Percentiles rank a stretch among this genome's conserved stretches.
These are phyloP conservation scores for Drosera spatulata DNA, from an alignment of 179 eudicot species.

Conservation along the genomic window DNA sequence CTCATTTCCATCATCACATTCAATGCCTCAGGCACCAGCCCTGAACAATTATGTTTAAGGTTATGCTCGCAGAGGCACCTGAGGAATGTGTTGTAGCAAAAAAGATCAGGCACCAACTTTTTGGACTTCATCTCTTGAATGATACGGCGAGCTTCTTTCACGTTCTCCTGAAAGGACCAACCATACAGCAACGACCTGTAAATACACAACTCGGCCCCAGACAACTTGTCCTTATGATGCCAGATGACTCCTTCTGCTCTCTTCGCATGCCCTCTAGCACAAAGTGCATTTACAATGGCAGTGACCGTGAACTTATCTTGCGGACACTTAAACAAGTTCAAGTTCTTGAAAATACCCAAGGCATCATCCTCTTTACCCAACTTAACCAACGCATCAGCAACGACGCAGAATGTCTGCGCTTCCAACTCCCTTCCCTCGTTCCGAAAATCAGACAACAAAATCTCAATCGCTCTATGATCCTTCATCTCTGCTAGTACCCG, in stretches of 20 bases:
- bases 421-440: conserved; percentile 41
- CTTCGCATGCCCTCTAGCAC: conserved; percentile 44
- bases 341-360: conserved; percentile 55
- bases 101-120: conserved; percentile 36
- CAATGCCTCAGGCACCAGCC: conserved; percentile 55
- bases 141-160: conserved; percentile 43
- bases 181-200: conserved; percentile 45
- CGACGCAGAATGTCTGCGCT: conserved; percentile 25
- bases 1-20: conserved; percentile 64
- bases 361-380: conserved; percentile 54
- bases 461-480: conserved; percentile 45
- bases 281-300: conserved; percentile 46
- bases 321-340: conserved; percentile 40
- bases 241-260: conserved; percentile 49
- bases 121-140: conserved; percentile 46
- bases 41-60: conserved; percentile 41
- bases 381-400: conserved; percentile 41
- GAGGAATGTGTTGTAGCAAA: conserved; percentile 46
- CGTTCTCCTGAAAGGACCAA: conserved; percentile 45
- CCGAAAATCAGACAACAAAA: conserved; percentile 33
- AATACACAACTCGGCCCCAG: conserved; percentile 32
- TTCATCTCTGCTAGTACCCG: conserved; percentile 41
- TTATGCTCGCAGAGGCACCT: conserved; percentile 51
- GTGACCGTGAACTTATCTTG: conserved; percentile 34
- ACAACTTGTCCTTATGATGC: conserved; percentile 43